A percentile compares a stretch with the other conserved stretches of the same genome.
Conservation (phyloP, 306 rosid genomes). For the Prunus mongolica region DNA sequence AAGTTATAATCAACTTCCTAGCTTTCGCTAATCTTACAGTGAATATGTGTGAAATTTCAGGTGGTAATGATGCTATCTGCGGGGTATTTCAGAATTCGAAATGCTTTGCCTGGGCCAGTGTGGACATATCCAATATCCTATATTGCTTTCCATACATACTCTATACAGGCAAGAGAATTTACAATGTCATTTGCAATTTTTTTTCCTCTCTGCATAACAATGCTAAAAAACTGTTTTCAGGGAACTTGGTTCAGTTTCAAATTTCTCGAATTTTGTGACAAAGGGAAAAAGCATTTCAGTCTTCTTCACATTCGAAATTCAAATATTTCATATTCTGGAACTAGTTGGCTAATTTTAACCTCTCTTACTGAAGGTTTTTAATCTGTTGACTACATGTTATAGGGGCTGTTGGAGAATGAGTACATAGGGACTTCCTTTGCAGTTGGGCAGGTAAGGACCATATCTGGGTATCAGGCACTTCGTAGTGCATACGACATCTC, state of each 20-base stretch:
- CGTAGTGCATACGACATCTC: conserved; percentile 74
- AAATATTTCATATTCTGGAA: neutral
- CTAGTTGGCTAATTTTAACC: neutral
- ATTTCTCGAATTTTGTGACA: neutral
- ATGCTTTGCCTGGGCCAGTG: conserved; percentile 67
- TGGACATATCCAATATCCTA: conserved; percentile 93
- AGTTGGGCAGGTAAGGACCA: conserved; percentile 91
- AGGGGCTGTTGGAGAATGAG: conserved; percentile 98
- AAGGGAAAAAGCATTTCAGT: neutral
- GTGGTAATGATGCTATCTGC: conserved; percentile 96
- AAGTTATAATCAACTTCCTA: neutral
- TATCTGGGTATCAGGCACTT: conserved; percentile 90
- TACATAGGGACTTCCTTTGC: conserved; percentile 77
- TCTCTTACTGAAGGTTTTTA: neutral
- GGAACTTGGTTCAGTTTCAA: neutral
- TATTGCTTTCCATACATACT: conserved; percentile 81
- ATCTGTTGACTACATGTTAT: neutral
- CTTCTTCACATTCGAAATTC: no score
- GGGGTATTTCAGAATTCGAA: conserved; percentile 89
- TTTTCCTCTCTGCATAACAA: neutral
- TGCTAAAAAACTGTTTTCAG: neutral
- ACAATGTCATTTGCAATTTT: neutral
- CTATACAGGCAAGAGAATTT: conserved; percentile 73
- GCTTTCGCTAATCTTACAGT: conserved; percentile 16
- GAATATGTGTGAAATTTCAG: conserved; percentile 41